Percentiles rank a stretch among this genome's conserved stretches.
These are phyloP conservation scores for Pleurotus sapidus DNA, from an alignment of 768 basidiomycete genomes.

Conservation along the genomic window DNA sequence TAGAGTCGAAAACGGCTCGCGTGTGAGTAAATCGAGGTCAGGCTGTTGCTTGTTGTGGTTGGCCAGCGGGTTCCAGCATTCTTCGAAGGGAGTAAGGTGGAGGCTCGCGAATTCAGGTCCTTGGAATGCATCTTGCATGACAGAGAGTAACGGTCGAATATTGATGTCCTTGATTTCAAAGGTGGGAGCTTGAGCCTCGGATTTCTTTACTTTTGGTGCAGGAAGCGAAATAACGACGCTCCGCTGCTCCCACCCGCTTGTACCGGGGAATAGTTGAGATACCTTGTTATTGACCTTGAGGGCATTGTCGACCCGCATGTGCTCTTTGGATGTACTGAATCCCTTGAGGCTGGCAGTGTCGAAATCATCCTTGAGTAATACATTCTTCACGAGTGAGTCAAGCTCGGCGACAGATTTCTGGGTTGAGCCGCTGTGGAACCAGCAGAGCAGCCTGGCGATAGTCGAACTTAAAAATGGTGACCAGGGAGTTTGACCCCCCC, in stretches of 20 bases:
- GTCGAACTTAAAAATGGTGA: constrained; percentile 22
- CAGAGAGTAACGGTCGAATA: not conserved
- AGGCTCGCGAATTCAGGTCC: not conserved
- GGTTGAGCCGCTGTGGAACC: constrained; percentile 26
- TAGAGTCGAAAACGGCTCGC: constrained; percentile 18
- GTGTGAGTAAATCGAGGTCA: constrained; percentile 21
- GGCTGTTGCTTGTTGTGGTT: not conserved
- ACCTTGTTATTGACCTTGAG: not conserved
- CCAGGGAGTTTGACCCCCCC: constrained; percentile 4
- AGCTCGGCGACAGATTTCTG: constrained; percentile 25
- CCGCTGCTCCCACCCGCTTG: not conserved
- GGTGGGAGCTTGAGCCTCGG: not conserved
- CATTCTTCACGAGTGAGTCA: constrained; percentile 22
- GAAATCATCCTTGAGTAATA: constrained; percentile 22
- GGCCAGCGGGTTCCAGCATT: not conserved
- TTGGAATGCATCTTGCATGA: not conserved
- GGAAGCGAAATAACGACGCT: not conserved
- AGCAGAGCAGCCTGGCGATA: constrained; percentile 23
- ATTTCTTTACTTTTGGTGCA: not conserved
- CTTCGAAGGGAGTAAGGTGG: constrained; percentile 3
- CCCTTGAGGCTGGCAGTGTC: constrained; percentile 10
- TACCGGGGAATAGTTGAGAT: not conserved
- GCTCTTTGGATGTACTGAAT: constrained; percentile 17
- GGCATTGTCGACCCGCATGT: constrained; percentile 7
- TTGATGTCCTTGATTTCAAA: not conserved